phyloP scores from a whole-genome alignment of 2,329 filamentous ascomycete genomes.

The Pseudogymnoascus sp. region DNA sequence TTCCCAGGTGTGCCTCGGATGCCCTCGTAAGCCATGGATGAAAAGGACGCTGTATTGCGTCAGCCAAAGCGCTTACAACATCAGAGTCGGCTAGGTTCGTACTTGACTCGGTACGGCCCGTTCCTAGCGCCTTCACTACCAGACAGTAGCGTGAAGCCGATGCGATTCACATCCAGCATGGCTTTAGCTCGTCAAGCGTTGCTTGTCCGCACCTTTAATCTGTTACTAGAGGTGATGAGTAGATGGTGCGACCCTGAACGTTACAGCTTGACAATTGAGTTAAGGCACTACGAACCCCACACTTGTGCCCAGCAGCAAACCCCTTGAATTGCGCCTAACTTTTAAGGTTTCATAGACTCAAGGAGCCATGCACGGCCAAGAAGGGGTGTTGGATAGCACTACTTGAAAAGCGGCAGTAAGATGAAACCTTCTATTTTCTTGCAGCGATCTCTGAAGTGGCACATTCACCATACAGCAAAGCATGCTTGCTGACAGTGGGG shows the following conservation, averaged over 20 bases:
- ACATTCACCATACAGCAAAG: too few species aligned
- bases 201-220: background rate
- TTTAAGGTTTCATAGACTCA: background rate
- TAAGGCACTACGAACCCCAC: background rate
- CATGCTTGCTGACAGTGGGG: too few species aligned
- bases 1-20: background rate
- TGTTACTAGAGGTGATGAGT: background rate
- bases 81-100: background rate
- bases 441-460: background rate
- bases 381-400: background rate
- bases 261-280: background rate
- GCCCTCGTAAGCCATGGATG: background rate
- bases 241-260: background rate
- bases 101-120: background rate
- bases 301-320: background rate
- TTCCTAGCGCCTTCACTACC: background rate
- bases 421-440: background rate
- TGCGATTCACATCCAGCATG: background rate
- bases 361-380: background rate
- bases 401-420: background rate
- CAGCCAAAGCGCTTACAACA: background rate
- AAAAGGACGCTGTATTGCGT: background rate
- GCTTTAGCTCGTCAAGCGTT: background rate
- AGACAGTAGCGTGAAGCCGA: background rate
- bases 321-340: background rate